These are phyloP conservation scores for Ceratocystis cacaofunesta DNA, from an alignment of 2,329 filamentous ascomycete species.

Conservation along the genomic window DNA sequence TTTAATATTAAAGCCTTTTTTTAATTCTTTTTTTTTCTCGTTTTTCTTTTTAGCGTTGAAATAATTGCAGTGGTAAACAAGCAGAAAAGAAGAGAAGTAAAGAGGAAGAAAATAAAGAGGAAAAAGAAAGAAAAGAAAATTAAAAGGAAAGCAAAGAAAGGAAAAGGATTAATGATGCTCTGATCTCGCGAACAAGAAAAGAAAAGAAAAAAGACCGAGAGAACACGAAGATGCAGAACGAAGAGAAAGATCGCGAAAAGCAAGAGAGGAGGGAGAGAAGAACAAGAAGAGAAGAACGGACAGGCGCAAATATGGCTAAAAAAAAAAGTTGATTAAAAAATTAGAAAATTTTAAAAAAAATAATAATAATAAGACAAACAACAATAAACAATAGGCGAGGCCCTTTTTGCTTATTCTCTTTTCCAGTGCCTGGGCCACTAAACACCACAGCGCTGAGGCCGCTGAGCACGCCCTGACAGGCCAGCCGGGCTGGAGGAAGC, in stretches of 20 bases:
- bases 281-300: neutral
- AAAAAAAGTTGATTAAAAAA: neutral
- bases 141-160: neutral
- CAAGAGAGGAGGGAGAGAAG: conserved; percentile 1
- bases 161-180: conserved; percentile 1
- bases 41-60: neutral
- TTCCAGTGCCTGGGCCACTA: neutral
- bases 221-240: neutral
- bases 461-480: no score
- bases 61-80: neutral
- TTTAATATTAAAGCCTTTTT: neutral
- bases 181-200: neutral
- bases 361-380: neutral
- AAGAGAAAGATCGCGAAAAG: conserved; percentile 6
- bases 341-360: neutral
- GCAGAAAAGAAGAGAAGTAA: neutral
- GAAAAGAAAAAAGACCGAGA: conserved; percentile 4
- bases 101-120: neutral
- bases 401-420: no score
- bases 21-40: neutral
- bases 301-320: neutral
- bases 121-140: conserved; percentile 7
- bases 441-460: neutral
- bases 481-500: no score
- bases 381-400: neutral